Base-by-base conservation (phyloP, 768 basidiomycete species). In the Serendipita vermifera region DNA sequence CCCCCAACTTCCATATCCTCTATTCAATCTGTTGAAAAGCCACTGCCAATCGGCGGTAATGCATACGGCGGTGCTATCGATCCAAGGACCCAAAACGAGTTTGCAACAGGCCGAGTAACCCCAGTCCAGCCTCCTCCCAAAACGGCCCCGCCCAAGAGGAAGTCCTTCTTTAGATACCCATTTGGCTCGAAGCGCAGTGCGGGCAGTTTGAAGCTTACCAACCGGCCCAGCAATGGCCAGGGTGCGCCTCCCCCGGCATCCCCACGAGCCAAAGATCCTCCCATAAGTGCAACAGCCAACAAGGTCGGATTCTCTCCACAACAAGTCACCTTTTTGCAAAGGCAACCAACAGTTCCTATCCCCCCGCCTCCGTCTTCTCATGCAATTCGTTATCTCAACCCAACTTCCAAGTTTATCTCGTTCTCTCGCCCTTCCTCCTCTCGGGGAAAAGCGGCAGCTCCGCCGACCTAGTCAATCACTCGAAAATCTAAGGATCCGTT, bases 151-250 rank as follows among this genome's bases (percentile, higher is more conserved):
- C 31, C 46, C 6, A 51, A 51, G 31, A 20, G 46, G n/a, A 51
- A 51, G 27, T 51, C 46, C 15, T 51, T 51, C 22, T 51, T 51
- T 29, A 20, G 46, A n/a, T 51, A 51, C n/a, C 46, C 46, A 51
- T 51, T 51, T n/a, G n/a, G n/a, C 22, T 51, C 46, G 20, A 51
- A 51, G 46, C 46, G 46, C 5, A 20, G n/a, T 14, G 15, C 20
- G 3, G 24, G 22, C 46, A 17, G 7, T 4, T 29, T 29, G 9
- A 5, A 20, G 15, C 3, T 29, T 41, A 6, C 39, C n/a, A n/a
- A n/a, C n/a, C 15, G 7, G 17, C 15, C 17, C 15, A 41, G 6
- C 26, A 41, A 41, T 41, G 26, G 39, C n/a, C 24, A 51, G n/a
- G 22, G 46, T 51, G 31, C 46, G 20, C 46, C 46, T 17, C 46